Percentiles rank a stretch among this genome's conserved stretches.
Evolutionary conservation across 768 basidiomycete genomes (phyloP).

Genomic region (Termitomyces sp.): DNA sequence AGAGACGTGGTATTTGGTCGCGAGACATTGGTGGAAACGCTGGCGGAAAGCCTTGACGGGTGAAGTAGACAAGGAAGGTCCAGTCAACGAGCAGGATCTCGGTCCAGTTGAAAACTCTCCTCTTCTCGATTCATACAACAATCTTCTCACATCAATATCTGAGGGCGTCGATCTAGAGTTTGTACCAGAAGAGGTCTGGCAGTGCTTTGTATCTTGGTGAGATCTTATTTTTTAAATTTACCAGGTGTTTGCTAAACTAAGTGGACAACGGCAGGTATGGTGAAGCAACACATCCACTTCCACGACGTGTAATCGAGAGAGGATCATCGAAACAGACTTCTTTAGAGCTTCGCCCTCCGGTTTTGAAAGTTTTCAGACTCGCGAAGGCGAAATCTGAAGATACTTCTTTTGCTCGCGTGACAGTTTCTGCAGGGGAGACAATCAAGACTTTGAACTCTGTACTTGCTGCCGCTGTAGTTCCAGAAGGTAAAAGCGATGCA

Average conservation of each 20-base stretch:
- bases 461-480: slow-evolving; percentile 33
- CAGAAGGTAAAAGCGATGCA: slow-evolving; percentile 22
- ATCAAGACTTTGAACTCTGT: slow-evolving; percentile 35
- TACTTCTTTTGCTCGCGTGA: slow-evolving; percentile 29
- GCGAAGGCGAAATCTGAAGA: slow-evolving; percentile 22
- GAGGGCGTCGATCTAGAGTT: slow-evolving; percentile 74
- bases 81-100: slow-evolving; percentile 54
- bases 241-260: background rate
- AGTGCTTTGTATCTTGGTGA: slow-evolving; percentile 67
- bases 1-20: slow-evolving; percentile 77
- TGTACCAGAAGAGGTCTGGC: slow-evolving; percentile 72
- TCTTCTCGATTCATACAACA: slow-evolving; percentile 52
- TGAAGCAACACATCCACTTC: slow-evolving; percentile 44
- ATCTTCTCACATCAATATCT: slow-evolving; percentile 36
- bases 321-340: slow-evolving; percentile 44
- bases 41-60: slow-evolving; percentile 75
- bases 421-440: slow-evolving; percentile 49
- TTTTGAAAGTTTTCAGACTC: slow-evolving; percentile 52
- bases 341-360: slow-evolving; percentile 72
- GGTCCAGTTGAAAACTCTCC: slow-evolving; percentile 73
- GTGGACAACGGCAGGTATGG: slow-evolving; percentile 59
- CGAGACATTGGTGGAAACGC: slow-evolving; percentile 65
- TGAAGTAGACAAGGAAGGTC: slow-evolving; percentile 61
- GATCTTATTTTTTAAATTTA: slow-evolving; percentile 3
- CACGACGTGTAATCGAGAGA: slow-evolving; percentile 61